Conservation (phyloP, 73 alveolate species). For the Symbiodinium pilosum region DNA sequence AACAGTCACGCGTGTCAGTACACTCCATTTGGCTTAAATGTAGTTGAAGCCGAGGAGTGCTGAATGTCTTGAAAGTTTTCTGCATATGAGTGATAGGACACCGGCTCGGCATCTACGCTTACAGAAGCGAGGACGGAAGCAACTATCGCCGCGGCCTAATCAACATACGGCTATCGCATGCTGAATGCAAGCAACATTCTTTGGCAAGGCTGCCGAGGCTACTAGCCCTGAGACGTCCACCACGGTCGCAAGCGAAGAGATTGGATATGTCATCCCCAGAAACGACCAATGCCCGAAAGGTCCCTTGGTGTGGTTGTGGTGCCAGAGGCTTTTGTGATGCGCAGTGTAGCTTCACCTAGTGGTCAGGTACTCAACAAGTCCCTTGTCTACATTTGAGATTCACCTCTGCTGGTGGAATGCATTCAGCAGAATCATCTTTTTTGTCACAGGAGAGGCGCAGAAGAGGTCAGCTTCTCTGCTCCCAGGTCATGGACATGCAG, state of each 20-base stretch:
- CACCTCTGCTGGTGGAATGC: neutral
- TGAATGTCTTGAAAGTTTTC: too few species aligned
- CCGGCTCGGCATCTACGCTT: neutral
- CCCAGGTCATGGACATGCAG: constrained; percentile 32
- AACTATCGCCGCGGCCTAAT: neutral
- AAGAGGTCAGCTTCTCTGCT: neutral
- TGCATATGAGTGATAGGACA: neutral
- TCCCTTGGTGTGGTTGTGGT: neutral
- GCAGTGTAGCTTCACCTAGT: neutral
- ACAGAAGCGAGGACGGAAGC: neutral
- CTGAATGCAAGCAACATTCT: too few species aligned
- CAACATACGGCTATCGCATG: neutral
- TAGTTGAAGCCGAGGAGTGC: too few species aligned
- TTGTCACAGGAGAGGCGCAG: too few species aligned
- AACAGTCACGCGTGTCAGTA: too few species aligned
- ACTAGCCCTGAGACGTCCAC: constrained; percentile 13
- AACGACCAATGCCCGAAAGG: constrained; percentile 57
- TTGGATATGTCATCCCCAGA: constrained; percentile 74
- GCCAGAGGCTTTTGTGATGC: neutral
- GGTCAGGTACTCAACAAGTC: neutral
- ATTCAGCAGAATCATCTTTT: too few species aligned
- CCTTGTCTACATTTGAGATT: neutral
- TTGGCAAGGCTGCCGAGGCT: neutral
- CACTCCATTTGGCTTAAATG: too few species aligned
- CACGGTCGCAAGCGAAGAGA: constrained; percentile 24